Evolutionary conservation across 441 rosid genomes (phyloP), one percentile per base, ranked within the genome.

Genomic region (Eutrema salsugineum): DNA sequence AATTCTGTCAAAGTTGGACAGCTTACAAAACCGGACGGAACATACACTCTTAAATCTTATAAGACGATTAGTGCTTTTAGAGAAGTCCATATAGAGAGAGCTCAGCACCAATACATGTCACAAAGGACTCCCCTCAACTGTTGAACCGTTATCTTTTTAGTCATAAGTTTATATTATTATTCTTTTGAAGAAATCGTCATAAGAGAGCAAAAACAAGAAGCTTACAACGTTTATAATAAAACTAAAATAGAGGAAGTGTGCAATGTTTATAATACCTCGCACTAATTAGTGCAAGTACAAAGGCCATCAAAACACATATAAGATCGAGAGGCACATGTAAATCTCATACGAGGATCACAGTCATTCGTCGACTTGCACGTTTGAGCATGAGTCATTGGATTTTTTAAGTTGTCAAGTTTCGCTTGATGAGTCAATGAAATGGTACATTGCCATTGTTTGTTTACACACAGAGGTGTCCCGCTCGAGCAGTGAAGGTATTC

Each of bases 291-390:
- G 42, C 73, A 58, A 35, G 66, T 57, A 38, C 66, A 69, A 15
- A 10, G 3, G 5, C 39, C 48, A 22, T 58, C 30, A 36, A 58
- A 35, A 69, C 66, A 58, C 58, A 58, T n/a, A 15, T 36, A 69
- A 10, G 48, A 46, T 0, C 10, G 1, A 1, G 73, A 69, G 17
- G 5, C 40, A 58, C 69, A 61, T 17, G 54, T 42, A 24, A 4
- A 35, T 40, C 4, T 43, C 64, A 70, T 58, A 47, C 40, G 49
- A 17, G 75, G 75, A 71, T 61, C 51, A 10, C 68, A 61, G 51
- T 71, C 68, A 5, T 4, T 51, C 2, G 32, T 72, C 16, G 12
- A 46, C 58, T 35, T 72, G 35, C 65, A 72, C 4, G 5, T 46
- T 35, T 63, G 11, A 9, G 20, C 14, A 71, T 11, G 4, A 11